Base-by-base conservation (phyloP, 2,329 filamentous ascomycete genomes). In the Ophiognomonia clavigignenti-juglandacearum region DNA sequence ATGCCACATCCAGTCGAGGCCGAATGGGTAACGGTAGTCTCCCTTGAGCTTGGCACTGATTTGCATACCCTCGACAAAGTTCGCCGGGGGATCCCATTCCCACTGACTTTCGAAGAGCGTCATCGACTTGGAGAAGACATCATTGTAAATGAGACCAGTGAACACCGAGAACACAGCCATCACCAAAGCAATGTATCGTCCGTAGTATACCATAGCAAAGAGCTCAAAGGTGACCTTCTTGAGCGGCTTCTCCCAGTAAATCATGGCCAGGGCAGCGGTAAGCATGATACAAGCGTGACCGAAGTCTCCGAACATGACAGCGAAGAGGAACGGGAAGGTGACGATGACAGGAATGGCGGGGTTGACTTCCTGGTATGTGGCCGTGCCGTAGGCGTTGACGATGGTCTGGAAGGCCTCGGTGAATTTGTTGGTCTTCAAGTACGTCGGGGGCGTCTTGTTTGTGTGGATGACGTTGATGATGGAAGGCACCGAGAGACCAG, bases 271-370 rank as follows among this genome's bases (percentile, higher is more conserved):
- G 13, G 93, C 88, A 48, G 89, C 87, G 47, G 81, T 64, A 36
- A 92, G 77, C 86, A 98, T 95, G 65, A 98, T 86, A 55, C 85
- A 67, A 56, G 92, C 93, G 62, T 98, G 93, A 43, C 93, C 95
- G 50, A 96, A 85, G 68, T 98, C 93, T 74, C 93, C 95, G 64
- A 98, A 98, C 93, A 98, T 98, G 80, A 98, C 93, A 41, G 93
- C 93, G 64, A 98, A 98, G 53, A 98, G 76, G 75, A 98, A 98
- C n/a, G 95, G 93, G 69, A 98, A 98, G 6, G 93, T 98, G 54
- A 98, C 85, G 56, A 97, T 90, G 43, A 95, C 93, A 31, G 92
- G 92, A 19, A 98, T 78, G 53, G 90, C 92, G 48, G 93, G 93
- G 70, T 98, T 98, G 66, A 96, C 87, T 71, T 98, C 93, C 57